Evolutionary conservation across 192 early-diverging fungal species (phyloP).

Genomic region (Cladochytrium replicatum): DNA sequence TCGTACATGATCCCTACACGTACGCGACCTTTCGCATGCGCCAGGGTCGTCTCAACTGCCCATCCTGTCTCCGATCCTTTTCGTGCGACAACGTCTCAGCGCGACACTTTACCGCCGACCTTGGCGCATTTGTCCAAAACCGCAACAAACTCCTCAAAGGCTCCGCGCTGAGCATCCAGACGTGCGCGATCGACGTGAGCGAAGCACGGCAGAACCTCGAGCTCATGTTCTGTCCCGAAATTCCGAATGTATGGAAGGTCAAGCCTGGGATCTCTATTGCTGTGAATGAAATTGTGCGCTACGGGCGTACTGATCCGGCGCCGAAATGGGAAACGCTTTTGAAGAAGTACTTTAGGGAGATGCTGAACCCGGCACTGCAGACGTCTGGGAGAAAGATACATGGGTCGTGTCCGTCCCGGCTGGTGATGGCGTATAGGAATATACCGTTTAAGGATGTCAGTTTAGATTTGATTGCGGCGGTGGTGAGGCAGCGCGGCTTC

Average conservation of each 20-base stretch:
- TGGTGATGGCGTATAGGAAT: constrained; percentile 28
- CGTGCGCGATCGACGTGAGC: constrained; percentile 2
- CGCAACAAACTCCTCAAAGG: background rate
- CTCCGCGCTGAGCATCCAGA: constrained; percentile 10
- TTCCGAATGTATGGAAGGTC: too few species aligned
- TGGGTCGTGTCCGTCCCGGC: constrained; percentile 2
- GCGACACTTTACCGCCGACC: constrained; percentile 15
- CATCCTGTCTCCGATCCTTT: constrained; percentile 7
- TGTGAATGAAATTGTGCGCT: too few species aligned
- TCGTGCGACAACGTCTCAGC: constrained; percentile 14
- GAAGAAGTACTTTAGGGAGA: too few species aligned
- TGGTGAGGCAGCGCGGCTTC: constrained; percentile 40
- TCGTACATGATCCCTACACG: constrained; percentile 5
- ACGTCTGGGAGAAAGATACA: constrained; percentile 1
- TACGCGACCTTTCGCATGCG: constrained; percentile 26
- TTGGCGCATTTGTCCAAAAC: background rate
- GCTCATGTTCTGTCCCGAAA: too few species aligned
- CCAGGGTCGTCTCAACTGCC: constrained; percentile 16
- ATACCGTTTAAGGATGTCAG: constrained; percentile 26
- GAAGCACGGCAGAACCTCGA: constrained; percentile 5
- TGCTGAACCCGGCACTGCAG: too few species aligned
- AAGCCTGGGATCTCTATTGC: too few species aligned
- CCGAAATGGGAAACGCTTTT: too few species aligned
- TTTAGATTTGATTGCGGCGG: constrained; percentile 39
- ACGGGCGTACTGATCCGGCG: too few species aligned